Percentiles rank a stretch among this genome's conserved stretches.
Conservation (phyloP, 306 rosid species). For the Citrullus amarus region DNA sequence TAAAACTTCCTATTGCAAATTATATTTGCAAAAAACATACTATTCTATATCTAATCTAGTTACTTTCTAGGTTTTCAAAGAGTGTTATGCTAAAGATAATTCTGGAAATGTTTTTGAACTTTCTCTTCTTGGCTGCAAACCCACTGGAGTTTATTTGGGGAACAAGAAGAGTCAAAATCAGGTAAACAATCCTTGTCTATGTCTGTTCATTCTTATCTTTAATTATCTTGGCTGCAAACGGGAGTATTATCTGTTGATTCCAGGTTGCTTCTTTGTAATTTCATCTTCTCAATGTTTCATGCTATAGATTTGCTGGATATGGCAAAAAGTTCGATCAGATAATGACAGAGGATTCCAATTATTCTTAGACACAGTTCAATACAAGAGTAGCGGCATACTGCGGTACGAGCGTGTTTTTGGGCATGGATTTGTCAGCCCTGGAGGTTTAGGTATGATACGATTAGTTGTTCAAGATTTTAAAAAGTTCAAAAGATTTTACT, state of each 20-base stretch:
- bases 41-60: neutral
- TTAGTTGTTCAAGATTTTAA: neutral
- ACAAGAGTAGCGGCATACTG: constrained; percentile 28
- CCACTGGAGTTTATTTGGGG: constrained; percentile 83
- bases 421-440: constrained; percentile 36
- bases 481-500: neutral
- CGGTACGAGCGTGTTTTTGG: constrained; percentile 48
- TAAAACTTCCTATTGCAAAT: neutral
- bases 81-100: constrained; percentile 31
- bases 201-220: neutral
- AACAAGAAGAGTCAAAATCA: constrained; percentile 87
- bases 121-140: constrained; percentile 75
- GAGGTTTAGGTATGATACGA: no score
- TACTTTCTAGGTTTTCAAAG: constrained; percentile 42
- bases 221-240: neutral
- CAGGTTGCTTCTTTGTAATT: neutral
- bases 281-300: neutral
- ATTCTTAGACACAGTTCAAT: constrained; percentile 44
- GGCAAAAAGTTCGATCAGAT: constrained; percentile 41
- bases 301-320: constrained; percentile 76
- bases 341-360: constrained; percentile 47
- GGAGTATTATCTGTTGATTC: neutral
- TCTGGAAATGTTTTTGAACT: constrained; percentile 66
- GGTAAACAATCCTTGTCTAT: constrained; percentile 17
- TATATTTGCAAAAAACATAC: neutral